A percentile compares a stretch with the other conserved stretches of the same genome.
These are phyloP conservation scores for Russula olivacea DNA, from an alignment of 768 basidiomycete species.

Conservation along the genomic window DNA sequence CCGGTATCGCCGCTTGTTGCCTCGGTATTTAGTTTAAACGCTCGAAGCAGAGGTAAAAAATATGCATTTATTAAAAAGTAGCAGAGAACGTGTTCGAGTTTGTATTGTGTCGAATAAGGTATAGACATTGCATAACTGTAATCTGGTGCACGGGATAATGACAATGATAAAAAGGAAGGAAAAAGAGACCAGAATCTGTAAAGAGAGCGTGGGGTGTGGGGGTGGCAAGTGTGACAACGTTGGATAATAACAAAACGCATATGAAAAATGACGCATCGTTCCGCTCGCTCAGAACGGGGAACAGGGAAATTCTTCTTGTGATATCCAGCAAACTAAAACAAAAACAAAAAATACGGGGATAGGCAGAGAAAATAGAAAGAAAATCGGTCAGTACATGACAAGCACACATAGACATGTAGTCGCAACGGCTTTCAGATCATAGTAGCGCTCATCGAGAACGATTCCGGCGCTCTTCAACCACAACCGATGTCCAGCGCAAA, in stretches of 20 bases:
- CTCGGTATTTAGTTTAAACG: no score
- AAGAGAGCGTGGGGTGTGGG: no score
- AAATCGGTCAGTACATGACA: constrained; percentile 6
- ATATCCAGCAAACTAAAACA: constrained; percentile 6
- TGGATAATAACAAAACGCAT: no score
- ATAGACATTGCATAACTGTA: constrained; percentile 15
- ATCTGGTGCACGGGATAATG: constrained; percentile 4
- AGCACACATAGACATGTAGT: not conserved
- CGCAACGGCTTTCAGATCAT: no score
- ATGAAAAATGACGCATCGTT: not conserved
- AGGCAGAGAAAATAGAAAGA: not conserved
- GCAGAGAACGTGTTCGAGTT: not conserved
- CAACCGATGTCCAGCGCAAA: no score
- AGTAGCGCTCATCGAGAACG: constrained; percentile 8
- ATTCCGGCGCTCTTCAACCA: constrained; percentile 55
- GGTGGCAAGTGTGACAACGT: no score
- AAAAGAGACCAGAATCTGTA: no score
- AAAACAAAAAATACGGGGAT: not conserved
- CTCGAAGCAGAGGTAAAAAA: no score
- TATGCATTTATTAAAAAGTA: not conserved
- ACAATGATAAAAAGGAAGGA: not conserved
- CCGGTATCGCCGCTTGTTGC: not conserved
- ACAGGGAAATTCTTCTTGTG: not conserved
- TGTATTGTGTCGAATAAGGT: constrained; percentile 1
- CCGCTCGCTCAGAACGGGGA: not conserved